Evolutionary conservation across 345 rosid genomes (phyloP).

Genomic region (Aquilaria yunnanensis): DNA sequence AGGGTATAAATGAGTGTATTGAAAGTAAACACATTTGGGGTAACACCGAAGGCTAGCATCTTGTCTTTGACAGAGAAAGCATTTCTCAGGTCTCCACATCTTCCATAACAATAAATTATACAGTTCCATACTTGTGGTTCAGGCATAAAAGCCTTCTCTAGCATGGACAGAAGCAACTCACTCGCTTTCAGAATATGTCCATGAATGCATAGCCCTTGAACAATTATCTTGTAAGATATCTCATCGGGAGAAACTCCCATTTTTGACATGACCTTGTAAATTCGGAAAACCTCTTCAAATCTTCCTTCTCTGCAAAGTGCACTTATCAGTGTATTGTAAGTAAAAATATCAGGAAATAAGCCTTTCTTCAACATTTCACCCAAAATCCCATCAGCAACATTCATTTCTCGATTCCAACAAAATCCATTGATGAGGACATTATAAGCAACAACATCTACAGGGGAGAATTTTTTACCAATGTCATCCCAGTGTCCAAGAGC

Average conservation of each 20-base stretch:
- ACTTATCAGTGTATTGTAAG: slow-evolving; percentile 60
- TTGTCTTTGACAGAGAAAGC: slow-evolving; percentile 40
- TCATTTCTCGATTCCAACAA: slow-evolving; percentile 29
- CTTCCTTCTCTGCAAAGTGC: slow-evolving; percentile 56
- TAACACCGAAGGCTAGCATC: slow-evolving; percentile 55
- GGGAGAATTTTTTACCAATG: slow-evolving; percentile 23
- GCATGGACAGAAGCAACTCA: slow-evolving; percentile 36
- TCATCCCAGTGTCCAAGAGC: slow-evolving; percentile 48
- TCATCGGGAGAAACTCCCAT: slow-evolving; percentile 54
- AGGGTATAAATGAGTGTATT: slow-evolving; percentile 59
- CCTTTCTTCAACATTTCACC: slow-evolving; percentile 71
- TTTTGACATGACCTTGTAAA: slow-evolving; percentile 40
- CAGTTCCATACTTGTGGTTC: slow-evolving; percentile 61
- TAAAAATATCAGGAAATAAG: slow-evolving; percentile 46
- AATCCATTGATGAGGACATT: slow-evolving; percentile 69
- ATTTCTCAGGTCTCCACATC: slow-evolving; percentile 37
- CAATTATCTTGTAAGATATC: slow-evolving; percentile 46
- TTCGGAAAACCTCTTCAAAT: slow-evolving; percentile 43
- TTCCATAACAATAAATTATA: slow-evolving; percentile 53
- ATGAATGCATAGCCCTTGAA: slow-evolving; percentile 46
- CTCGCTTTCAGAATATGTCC: slow-evolving; percentile 45
- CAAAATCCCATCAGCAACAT: slow-evolving; percentile 36
- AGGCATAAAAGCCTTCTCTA: slow-evolving; percentile 36
- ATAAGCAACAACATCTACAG: slow-evolving; percentile 42
- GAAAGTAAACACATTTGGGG: slow-evolving; percentile 60